phyloP scores from a whole-genome alignment of 2,329 filamentous ascomycete genomes.

The Aspergillus sp. region DNA sequence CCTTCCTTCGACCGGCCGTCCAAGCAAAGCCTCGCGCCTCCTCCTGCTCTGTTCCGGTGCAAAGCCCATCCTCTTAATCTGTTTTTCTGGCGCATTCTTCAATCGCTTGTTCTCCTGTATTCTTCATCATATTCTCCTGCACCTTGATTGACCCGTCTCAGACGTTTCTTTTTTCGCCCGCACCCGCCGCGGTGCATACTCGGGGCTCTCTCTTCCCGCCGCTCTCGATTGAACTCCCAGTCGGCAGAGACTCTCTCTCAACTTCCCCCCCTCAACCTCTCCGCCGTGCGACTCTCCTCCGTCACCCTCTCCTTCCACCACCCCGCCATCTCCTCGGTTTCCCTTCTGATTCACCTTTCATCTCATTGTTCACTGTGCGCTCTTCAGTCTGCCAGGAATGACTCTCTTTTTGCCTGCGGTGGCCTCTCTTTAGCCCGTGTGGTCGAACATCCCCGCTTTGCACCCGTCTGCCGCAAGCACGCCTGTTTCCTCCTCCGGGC shows the following conservation, averaged over 20 bases:
- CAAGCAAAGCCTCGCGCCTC: constrained; percentile 4
- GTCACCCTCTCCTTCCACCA: constrained; percentile 26
- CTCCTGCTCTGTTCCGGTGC: constrained; percentile 19
- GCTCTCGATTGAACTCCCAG: constrained; percentile 18
- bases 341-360: constrained; percentile 20
- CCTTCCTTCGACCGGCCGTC: not conserved
- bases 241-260: constrained; percentile 23
- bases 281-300: constrained; percentile 26
- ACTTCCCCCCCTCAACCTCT: constrained; percentile 26
- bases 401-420: constrained; percentile 39
- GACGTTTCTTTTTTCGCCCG: constrained; percentile 11
- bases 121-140: not conserved
- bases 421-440: constrained; percentile 44
- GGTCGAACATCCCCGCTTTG: constrained; percentile 46
- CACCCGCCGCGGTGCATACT: constrained; percentile 20
- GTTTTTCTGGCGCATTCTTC: not conserved
- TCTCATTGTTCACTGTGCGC: constrained; percentile 29
- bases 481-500: constrained; percentile 27
- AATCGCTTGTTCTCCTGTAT: constrained; percentile 1
- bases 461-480: constrained; percentile 40
- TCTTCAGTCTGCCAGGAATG: constrained; percentile 41
- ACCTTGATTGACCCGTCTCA: not conserved
- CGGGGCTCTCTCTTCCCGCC: constrained; percentile 22
- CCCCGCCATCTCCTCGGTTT: constrained; percentile 19
- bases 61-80: constrained; percentile 14